phyloP scores from a whole-genome alignment of 805 yeast genomes.

The Metschnikowia matae region DNA sequence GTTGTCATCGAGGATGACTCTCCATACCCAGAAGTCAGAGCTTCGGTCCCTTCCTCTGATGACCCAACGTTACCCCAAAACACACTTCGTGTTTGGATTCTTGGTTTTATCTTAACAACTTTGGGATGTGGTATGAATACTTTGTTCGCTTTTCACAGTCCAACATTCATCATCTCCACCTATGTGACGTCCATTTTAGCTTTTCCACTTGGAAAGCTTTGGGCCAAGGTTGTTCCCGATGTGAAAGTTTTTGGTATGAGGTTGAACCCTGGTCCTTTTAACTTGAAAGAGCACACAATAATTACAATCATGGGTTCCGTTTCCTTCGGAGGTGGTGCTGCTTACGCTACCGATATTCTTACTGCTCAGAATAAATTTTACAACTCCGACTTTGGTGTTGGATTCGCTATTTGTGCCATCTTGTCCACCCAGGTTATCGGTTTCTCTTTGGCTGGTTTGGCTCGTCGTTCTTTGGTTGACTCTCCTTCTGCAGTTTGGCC shows the following conservation, averaged over 20 bases:
- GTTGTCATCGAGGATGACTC: constrained; percentile 19
- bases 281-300: constrained; percentile 57
- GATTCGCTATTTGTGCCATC: constrained; percentile 50
- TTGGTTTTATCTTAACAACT: constrained; percentile 48
- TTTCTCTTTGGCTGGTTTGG: constrained; percentile 62
- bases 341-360: constrained; percentile 56
- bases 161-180: constrained; percentile 47
- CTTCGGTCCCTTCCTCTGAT: constrained; percentile 52
- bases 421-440: constrained; percentile 63
- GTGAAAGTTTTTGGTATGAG: constrained; percentile 28
- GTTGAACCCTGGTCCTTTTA: constrained; percentile 60
- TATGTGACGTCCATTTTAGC: constrained; percentile 57
- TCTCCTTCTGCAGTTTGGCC: constrained; percentile 76
- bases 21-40: constrained; percentile 66
- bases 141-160: constrained; percentile 55
- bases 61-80: constrained; percentile 47
- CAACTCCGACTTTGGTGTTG: constrained; percentile 43
- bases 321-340: constrained; percentile 39
- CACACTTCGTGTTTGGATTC: constrained; percentile 53
- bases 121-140: constrained; percentile 58
- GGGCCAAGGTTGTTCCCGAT: constrained; percentile 39
- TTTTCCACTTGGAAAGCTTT: constrained; percentile 54
- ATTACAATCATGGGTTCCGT: constrained; percentile 52
- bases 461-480: constrained; percentile 54
- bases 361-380: constrained; percentile 50